Base-by-base conservation (phyloP, 164 flowering plant genomes). In the Piper betle region DNA sequence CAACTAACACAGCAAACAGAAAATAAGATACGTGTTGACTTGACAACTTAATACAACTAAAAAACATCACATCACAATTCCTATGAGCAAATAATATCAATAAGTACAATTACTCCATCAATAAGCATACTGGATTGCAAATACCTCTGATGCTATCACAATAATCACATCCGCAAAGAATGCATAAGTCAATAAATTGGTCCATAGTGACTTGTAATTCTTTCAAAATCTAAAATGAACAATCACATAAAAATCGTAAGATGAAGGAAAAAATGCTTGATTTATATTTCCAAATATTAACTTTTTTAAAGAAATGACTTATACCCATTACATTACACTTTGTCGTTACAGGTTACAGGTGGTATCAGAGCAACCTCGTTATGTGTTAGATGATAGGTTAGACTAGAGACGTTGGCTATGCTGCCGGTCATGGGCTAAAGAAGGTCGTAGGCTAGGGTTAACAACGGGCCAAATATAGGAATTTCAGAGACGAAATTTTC, bases 141-240 rank as follows among this genome's bases (percentile, higher is more conserved):
- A 42, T 81, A 94, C 99, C 99, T 84, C 86, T 74, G 68, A 91
- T 94, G 77, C 87, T 91, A 59, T 85, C 96, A 77, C 96, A 94
- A 64, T 94, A 91, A 70, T 94, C 99, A 78, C 99, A 91, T 40
- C 99, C 97, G 80, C 79, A 83, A 59, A 94, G 95, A 72, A 94
- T 87, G 80, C 97, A 91, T 77, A 94, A 70, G 77, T 94, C 99
- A 59, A 94, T 87, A 76, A 91, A 94, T 62, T 94, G 97, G 67
- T 94, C 97, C 97, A 94, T 94, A 2, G 79, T 78, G 55, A 94
- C 82, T 58, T 80, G 78, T 60, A 94, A 74, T 75, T 83, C 99
- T 72, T 82, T 90, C 81, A 94, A 75, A 63, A 94, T 77, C 99
- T 94, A 73, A 76, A 78, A 81, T 5, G 57, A 67, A 18, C 62